These are phyloP conservation scores for Calocera cornea DNA, from an alignment of 768 basidiomycete species.

Conservation along the genomic window DNA sequence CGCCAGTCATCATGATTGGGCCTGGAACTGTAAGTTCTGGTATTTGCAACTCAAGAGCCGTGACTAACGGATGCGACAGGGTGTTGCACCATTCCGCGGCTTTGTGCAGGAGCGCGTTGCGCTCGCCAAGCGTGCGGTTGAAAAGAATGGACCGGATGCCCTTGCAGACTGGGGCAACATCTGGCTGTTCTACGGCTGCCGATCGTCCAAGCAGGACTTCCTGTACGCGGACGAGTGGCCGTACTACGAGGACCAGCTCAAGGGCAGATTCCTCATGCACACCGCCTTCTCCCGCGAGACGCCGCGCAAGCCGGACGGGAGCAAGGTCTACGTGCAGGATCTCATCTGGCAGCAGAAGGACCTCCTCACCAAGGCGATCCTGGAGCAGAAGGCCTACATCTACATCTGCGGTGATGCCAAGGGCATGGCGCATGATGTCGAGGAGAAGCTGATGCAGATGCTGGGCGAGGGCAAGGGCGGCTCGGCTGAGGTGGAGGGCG, in stretches of 20 bases:
- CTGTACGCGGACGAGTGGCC: constrained; percentile 95
- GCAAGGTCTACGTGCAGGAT: constrained; percentile 99
- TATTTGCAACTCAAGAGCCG: not conserved
- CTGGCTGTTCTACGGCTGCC: constrained; percentile 92
- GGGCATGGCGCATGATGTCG: constrained; percentile 90
- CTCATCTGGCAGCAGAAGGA: constrained; percentile 77
- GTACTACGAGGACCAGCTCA: constrained; percentile 67
- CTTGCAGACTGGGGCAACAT: constrained; percentile 93
- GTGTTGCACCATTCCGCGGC: constrained; percentile 98
- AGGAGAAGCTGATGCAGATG: constrained; percentile 59
- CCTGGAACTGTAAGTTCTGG: constrained; percentile 75
- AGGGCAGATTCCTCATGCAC: constrained; percentile 82
- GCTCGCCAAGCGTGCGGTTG: constrained; percentile 82
- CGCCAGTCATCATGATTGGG: constrained; percentile 97
- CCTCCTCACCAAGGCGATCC: constrained; percentile 72
- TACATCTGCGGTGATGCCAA: constrained; percentile 97
- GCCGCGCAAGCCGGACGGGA: constrained; percentile 64
- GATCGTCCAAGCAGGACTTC: constrained; percentile 77
- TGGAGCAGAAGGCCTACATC: constrained; percentile 91
- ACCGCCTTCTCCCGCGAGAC: constrained; percentile 80
- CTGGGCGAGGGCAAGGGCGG: constrained; percentile 93
- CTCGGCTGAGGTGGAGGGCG: constrained; percentile 71
- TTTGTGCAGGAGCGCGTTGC: constrained; percentile 97
- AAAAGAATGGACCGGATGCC: constrained; percentile 89
- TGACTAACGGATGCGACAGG: constrained; percentile 35